These are phyloP conservation scores for Dentipellis fragilis DNA, from an alignment of 768 basidiomycete species.

Conservation along the genomic window DNA sequence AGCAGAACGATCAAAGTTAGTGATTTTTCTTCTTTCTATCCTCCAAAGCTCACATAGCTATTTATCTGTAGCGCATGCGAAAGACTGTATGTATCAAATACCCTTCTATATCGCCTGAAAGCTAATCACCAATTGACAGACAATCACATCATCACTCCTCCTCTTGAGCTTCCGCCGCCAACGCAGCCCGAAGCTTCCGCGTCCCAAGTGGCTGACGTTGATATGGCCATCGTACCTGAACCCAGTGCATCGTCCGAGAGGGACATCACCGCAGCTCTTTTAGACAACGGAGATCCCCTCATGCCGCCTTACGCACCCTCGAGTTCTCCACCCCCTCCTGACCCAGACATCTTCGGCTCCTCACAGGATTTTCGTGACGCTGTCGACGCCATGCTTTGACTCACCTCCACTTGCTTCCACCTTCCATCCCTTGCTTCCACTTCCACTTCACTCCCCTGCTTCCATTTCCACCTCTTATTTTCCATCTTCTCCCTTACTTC, in stretches of 20 bases:
- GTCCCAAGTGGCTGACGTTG: neutral
- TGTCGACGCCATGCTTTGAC: slow-evolving; percentile 14
- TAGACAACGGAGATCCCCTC: slow-evolving; percentile 6
- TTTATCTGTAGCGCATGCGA: slow-evolving; percentile 47
- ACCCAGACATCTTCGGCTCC: slow-evolving; percentile 5
- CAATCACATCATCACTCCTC: slow-evolving; percentile 22
- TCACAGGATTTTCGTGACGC: slow-evolving; percentile 16
- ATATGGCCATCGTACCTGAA: neutral
- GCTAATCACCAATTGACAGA: slow-evolving; percentile 12
- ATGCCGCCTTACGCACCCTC: neutral
- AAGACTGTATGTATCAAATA: slow-evolving; percentile 43
- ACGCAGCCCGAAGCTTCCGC: neutral
- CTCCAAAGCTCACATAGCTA: neutral
- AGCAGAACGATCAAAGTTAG: slow-evolving; percentile 61
- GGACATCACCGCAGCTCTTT: neutral
- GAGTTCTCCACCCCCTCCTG: slow-evolving; percentile 1
- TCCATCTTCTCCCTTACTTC: neutral
- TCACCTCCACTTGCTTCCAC: neutral
- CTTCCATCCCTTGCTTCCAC: neutral
- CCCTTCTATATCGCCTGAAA: neutral
- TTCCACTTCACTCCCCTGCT: neutral
- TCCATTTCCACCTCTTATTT: neutral
- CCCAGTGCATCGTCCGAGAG: neutral
- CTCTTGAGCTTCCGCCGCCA: neutral
- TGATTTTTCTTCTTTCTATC: slow-evolving; percentile 1